These are phyloP conservation scores for Neofusicoccum laricinum DNA, from an alignment of 2,329 filamentous ascomycete genomes.

Conservation along the genomic window DNA sequence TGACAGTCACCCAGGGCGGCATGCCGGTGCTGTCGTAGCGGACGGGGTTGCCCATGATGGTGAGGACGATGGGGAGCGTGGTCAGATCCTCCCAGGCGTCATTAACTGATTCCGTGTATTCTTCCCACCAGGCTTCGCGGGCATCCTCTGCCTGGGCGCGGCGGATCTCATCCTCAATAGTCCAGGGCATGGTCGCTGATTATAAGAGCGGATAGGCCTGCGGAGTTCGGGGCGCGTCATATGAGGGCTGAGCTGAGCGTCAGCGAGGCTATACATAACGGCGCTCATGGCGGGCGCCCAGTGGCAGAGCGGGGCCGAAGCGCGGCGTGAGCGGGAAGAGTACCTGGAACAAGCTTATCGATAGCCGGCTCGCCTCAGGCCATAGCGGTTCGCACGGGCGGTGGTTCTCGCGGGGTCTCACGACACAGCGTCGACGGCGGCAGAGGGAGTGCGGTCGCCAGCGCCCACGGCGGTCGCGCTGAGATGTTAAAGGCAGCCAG, in stretches of 20 bases:
- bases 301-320: conserved; percentile 15
- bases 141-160: neutral
- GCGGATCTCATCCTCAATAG: neutral
- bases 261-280: conserved; percentile 11
- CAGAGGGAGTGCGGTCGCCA: neutral
- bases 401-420: neutral
- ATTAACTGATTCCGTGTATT: no score
- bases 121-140: neutral
- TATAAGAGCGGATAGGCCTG: neutral
- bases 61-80: neutral
- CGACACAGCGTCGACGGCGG: no score
- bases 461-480: neutral
- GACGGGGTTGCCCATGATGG: neutral
- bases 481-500: neutral
- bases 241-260: conserved; percentile 15
- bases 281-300: neutral
- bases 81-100: neutral
- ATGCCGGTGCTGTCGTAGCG: neutral
- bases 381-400: neutral
- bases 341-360: conserved; percentile 7
- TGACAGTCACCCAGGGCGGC: neutral
- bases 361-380: conserved; percentile 6
- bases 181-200: conserved; percentile 1
- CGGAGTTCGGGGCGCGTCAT: neutral
- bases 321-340: neutral